A percentile compares a stretch with the other conserved stretches of the same genome.
These are phyloP conservation scores for Withania somnifera DNA, from an alignment of 305 asterid species.

Conservation along the genomic window DNA sequence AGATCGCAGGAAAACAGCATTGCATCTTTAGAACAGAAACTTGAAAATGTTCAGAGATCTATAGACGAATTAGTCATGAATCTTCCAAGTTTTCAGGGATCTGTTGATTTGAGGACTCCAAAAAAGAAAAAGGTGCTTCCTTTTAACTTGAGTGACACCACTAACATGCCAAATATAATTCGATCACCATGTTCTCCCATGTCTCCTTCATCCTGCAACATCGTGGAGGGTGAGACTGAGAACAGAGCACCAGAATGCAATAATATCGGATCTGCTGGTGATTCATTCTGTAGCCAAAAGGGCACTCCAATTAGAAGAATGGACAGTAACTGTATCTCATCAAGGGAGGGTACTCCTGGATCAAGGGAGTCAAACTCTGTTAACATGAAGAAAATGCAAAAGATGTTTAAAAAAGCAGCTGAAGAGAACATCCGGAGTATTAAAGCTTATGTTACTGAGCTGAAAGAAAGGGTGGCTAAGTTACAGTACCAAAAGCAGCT, in stretches of 20 bases:
- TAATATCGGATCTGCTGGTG: conserved; percentile 11
- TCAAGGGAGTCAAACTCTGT: conserved; percentile 52
- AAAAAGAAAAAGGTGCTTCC: conserved; percentile 64
- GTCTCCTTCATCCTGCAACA: conserved; percentile 33
- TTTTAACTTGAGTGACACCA: conserved; percentile 55
- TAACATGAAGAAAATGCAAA: conserved; percentile 74
- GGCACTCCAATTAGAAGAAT: conserved; percentile 25
- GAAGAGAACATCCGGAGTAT: conserved; percentile 84
- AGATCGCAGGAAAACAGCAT: conserved; percentile 57
- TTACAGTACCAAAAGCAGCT: conserved; percentile 95
- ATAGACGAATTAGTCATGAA: conserved; percentile 49
- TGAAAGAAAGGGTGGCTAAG: conserved; percentile 91
- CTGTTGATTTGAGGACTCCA: conserved; percentile 37
- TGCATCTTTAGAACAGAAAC: conserved; percentile 60
- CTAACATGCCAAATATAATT: conserved; percentile 58
- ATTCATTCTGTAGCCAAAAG: conserved; percentile 13
- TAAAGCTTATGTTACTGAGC: conserved; percentile 76
- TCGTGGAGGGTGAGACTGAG: conserved; percentile 43
- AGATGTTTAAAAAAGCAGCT: conserved; percentile 80
- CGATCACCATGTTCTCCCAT: conserved; percentile 75
- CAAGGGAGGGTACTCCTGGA: conserved; percentile 31
- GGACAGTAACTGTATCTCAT: conserved; percentile 25
- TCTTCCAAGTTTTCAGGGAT: conserved; percentile 44
- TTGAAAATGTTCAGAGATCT: conserved; percentile 71
- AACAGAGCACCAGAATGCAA: conserved; percentile 54